Percentiles rank a stretch among this genome's conserved stretches.
Conservation (phyloP, 1,284 basidiomycete species). For the Marasmius sp. region DNA sequence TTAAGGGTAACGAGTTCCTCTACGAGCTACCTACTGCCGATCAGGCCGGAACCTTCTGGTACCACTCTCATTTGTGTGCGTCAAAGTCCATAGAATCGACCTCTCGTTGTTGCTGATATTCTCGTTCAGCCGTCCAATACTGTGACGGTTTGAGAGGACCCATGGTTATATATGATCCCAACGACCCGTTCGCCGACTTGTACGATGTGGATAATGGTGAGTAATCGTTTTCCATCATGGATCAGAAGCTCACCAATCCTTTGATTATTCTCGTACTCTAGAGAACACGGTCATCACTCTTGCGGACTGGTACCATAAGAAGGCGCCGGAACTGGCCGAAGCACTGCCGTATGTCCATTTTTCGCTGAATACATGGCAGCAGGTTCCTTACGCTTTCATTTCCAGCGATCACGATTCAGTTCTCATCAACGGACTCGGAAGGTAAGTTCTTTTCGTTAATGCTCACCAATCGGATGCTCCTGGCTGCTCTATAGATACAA, state of each 20-base stretch:
- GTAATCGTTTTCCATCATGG: slow-evolving; percentile 16
- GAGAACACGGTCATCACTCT: slow-evolving; percentile 37
- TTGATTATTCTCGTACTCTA: slow-evolving; percentile 5
- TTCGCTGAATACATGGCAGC: slow-evolving; percentile 2
- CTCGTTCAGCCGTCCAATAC: slow-evolving; percentile 10
- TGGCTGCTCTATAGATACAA: slow-evolving; percentile 21
- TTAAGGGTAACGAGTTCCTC: slow-evolving; percentile 30
- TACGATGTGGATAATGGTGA: slow-evolving; percentile 26
- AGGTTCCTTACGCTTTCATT: slow-evolving; percentile 9
- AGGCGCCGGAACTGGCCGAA: neutral
- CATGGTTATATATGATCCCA: slow-evolving; percentile 18
- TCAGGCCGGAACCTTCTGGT: slow-evolving; percentile 32
- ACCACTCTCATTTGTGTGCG: slow-evolving; percentile 15
- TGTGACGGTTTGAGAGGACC: slow-evolving; percentile 17
- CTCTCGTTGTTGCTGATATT: slow-evolving; percentile 9
- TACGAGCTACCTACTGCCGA: slow-evolving; percentile 22
- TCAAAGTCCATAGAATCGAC: neutral
- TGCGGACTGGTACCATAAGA: slow-evolving; percentile 32
- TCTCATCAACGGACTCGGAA: slow-evolving; percentile 40
- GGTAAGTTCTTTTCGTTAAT: slow-evolving; percentile 13
- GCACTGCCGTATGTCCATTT: neutral
- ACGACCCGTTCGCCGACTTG: slow-evolving; percentile 13
- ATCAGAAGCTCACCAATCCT: slow-evolving; percentile 5
- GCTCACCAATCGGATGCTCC: too few relatives aligned
- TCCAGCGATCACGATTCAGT: slow-evolving; percentile 25